Percentiles rank a stretch among this genome's conserved stretches.
Evolutionary conservation across 345 rosid genomes (phyloP).

Genomic region (sweet orange (Citrus sinensis)): DNA sequence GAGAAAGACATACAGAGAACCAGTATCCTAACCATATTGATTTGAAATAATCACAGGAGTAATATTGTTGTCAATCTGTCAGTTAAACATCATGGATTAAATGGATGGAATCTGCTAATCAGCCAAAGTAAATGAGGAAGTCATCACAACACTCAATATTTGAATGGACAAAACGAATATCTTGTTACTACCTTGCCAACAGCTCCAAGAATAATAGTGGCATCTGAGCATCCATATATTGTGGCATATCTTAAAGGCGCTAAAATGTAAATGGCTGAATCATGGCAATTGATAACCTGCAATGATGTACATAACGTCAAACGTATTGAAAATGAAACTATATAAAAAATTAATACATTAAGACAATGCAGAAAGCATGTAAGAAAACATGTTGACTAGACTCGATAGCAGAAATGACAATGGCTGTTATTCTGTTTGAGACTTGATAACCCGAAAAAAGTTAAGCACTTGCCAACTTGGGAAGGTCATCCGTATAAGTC

Average conservation of each 20-base stretch:
- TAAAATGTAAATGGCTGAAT: conserved; percentile 86
- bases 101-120: background rate
- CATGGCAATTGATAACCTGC: conserved; percentile 97
- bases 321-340: conserved; percentile 3
- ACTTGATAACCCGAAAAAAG: background rate
- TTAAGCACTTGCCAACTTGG: background rate
- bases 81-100: background rate
- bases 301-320: conserved; percentile 17
- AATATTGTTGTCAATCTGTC: background rate
- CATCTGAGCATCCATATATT: conserved; percentile 93
- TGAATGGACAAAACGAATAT: conserved; percentile 3
- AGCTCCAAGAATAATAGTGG: conserved; percentile 96
- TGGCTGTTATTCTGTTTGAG: background rate
- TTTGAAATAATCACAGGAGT: background rate
- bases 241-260: conserved; percentile 93
- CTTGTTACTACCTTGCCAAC: conserved; percentile 82
- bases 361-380: background rate
- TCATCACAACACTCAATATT: background rate
- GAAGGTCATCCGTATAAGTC: background rate
- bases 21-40: background rate
- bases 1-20: background rate
- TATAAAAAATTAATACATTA: background rate
- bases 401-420: background rate
- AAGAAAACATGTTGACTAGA: background rate
- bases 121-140: background rate